phyloP scores from a whole-genome alignment of 2,329 filamentous ascomycete species.

The Trichoderma aggressivum region DNA sequence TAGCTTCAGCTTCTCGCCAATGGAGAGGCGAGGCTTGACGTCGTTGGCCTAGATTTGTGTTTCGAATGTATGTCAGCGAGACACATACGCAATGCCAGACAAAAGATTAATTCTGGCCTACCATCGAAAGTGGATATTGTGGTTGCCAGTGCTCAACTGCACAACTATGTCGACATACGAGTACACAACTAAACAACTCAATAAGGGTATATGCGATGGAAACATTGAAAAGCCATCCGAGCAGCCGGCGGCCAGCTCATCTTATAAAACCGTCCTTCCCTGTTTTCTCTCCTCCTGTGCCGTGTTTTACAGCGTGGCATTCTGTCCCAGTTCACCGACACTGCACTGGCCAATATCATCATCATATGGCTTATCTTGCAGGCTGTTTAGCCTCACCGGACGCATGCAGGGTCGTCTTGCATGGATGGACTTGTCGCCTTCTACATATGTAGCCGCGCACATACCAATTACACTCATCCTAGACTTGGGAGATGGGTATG shows the following conservation, averaged over 20 bases:
- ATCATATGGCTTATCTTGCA: background rate
- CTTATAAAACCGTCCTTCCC: background rate
- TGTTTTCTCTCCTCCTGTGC: background rate
- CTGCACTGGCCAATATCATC: background rate
- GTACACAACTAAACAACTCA: background rate
- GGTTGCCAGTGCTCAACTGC: background rate
- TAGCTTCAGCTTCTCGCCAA: conserved; percentile 21
- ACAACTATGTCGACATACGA: background rate
- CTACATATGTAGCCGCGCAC: background rate
- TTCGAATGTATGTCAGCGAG: background rate
- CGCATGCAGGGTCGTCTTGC: background rate
- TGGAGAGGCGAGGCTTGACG: conserved; percentile 24
- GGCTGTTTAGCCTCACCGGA: background rate
- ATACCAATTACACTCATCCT: background rate
- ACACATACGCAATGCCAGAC: background rate
- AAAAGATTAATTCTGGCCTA: background rate
- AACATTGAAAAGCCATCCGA: background rate
- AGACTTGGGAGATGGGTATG: background rate
- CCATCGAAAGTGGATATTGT: background rate
- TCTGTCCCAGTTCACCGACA: background rate
- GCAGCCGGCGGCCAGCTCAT: background rate
- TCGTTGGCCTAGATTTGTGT: background rate
- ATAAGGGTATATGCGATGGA: background rate
- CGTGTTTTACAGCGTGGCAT: background rate
- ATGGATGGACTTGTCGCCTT: background rate